Evolutionary conservation across 768 basidiomycete genomes (phyloP), one percentile per base, ranked within the genome.

Genomic region (Kwoniella newhampshirensis): DNA sequence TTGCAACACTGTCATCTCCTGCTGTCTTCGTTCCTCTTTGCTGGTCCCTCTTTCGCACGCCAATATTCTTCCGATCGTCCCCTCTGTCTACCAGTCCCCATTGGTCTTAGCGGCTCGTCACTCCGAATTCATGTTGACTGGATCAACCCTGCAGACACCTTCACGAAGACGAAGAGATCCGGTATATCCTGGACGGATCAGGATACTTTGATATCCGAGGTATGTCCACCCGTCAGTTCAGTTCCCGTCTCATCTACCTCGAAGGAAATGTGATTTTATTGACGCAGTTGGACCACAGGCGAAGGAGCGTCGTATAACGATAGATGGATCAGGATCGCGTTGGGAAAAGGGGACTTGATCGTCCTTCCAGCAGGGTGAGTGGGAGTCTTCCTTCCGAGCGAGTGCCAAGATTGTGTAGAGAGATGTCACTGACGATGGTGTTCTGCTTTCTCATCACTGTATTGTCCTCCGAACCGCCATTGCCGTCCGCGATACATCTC

Each of bases 161-260:
- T 81, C 93, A 96, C 67, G 91, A 96, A 75, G 92, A 96, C 67
- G 92, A 97, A 70, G 92, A 97, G 77, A 94, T 93, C 69, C 81
- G 92, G 7, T 97, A 89, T 67, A 84, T 93, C 65, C 81, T 91
- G 37, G 80, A 82, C 0, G 93, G 93, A n/a, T 85, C 83, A 35
- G 92, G 91, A 0, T 98, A 85, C 81, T 97, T 96, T 71, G 93
- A 97, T 66, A 83, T 97, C 37, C 82, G 91, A 57, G 89, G 89
- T 89, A 63, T 53, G 84, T 53, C n/a, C 13, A 17, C 13, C 13
- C 6, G 32, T 32, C 32, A 32, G 32, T 32, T 32, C 15, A 7
- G 13, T 32, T 32, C 32, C 32, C n/a, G n/a, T n/a, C n/a, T 6
- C 32, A 32, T 6, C 32, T 6, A 6, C 13, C 32, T 32, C 32